Percentiles rank a stretch among this genome's conserved stretches.
These are phyloP conservation scores for Lyophyllum decastes DNA, from an alignment of 768 basidiomycete genomes.

Conservation along the genomic window DNA sequence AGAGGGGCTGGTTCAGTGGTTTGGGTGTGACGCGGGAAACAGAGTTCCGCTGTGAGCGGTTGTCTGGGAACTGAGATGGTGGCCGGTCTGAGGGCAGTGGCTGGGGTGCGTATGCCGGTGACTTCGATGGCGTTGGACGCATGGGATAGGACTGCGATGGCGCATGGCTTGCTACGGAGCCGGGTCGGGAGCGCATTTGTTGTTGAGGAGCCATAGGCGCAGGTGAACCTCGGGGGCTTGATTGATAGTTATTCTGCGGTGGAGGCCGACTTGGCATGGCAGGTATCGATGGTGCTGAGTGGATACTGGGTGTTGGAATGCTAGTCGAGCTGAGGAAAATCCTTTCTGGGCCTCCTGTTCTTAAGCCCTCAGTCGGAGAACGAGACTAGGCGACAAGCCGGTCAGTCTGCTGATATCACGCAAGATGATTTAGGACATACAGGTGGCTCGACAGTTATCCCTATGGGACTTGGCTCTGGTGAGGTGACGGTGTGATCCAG, in stretches of 20 bases:
- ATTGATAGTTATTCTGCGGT: background rate
- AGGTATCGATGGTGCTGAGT: slow-evolving; percentile 5
- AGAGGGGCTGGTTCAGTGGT: background rate
- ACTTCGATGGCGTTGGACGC: background rate
- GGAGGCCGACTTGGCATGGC: background rate
- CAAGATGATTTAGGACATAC: slow-evolving; percentile 7
- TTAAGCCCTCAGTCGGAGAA: slow-evolving; percentile 17
- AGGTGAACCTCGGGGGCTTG: too few species aligned
- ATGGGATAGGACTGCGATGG: background rate
- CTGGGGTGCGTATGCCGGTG: background rate
- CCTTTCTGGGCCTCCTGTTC: slow-evolving; percentile 8
- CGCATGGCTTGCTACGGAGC: slow-evolving; percentile 4
- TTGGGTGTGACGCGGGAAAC: background rate
- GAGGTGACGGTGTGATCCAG: slow-evolving; percentile 5
- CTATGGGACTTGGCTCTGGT: slow-evolving; percentile 11
- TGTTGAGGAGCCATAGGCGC: background rate
- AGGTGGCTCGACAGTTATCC: slow-evolving; percentile 21
- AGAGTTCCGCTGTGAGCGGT: slow-evolving; percentile 1
- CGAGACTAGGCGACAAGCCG: slow-evolving; percentile 12
- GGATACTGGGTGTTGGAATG: slow-evolving; percentile 2
- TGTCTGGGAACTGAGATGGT: background rate
- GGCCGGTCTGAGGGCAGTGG: background rate
- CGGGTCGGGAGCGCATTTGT: background rate
- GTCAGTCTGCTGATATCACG: background rate
- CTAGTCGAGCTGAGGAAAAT: slow-evolving; percentile 16